Evolutionary conservation across 148 eudicot genomes (phyloP), one percentile per base, ranked within the genome.

Genomic region (Rhododendron ferrugineum): DNA sequence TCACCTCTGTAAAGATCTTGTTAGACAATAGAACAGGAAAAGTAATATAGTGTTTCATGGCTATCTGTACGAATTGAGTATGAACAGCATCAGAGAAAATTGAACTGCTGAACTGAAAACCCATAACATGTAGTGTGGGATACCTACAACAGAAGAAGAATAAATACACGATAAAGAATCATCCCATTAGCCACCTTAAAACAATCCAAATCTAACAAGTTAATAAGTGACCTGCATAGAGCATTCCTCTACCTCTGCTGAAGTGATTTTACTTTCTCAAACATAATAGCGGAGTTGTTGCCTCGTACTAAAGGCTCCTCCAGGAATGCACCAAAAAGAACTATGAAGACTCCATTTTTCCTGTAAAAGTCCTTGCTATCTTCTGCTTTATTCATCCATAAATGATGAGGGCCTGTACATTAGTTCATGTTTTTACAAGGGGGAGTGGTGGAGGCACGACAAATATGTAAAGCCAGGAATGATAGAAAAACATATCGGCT

Each of bases 21-120:
- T 85, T 90, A 74, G 94, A 92, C 85, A 93, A 82, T 49, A 96
- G 82, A 83, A 96, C 85, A 80, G 99, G 99, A 84, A 96, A 96
- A 81, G 88, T 94, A 87, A 96, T 88, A 85, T 91, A 95, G 87
- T 94, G 92, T 85, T 89, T 91, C 90, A 91, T 87, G 81, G 89
- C 84, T 62, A 88, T 86, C 83, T 87, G 83, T 42, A 88, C 70
- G 42, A 95, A 66, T 82, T 22, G 87, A 81, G 80, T 36, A 87
- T 30, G 85, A 86, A 88, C 80, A 88, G 84, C 88, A 74, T 82
- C 83, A 37, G 90, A 86, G 73, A 85, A 88, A 80, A 84, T 28
- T 54, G 92, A 88, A 70, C 88, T 85, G 87, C 91, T 84, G 64
- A 90, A 88, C 85, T 91, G 97, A 83, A 96, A 86, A 86, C 92